Conservation (phyloP, 371 early-diverging fungal species). For the Batkoa obscura region DNA sequence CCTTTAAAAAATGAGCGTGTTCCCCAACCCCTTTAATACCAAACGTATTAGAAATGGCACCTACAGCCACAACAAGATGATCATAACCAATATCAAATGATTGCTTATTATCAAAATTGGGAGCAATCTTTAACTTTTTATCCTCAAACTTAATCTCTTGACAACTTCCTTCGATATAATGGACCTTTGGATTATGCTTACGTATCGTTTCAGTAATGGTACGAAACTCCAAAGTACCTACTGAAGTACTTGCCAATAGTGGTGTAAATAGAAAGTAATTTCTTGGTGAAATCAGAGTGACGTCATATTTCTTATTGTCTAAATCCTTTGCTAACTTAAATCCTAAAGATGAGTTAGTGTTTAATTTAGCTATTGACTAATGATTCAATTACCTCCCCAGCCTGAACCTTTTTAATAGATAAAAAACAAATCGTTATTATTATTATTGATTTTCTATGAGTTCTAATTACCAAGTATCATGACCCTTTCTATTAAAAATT, state of each 20-base stretch:
- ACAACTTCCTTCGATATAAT: neutral
- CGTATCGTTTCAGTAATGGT: slow-evolving; percentile 54
- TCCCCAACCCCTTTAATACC: slow-evolving; percentile 62
- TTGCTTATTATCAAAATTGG: slow-evolving; percentile 16
- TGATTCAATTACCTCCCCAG: too few species aligned
- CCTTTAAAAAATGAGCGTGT: slow-evolving; percentile 48
- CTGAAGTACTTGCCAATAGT: slow-evolving; percentile 52
- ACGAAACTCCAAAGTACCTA: slow-evolving; percentile 69
- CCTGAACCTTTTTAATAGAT: too few species aligned
- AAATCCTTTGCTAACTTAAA: slow-evolving; percentile 4
- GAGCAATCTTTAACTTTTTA: slow-evolving; percentile 13
- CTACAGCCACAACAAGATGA: slow-evolving; percentile 56
- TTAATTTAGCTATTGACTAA: too few species aligned
- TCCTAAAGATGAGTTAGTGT: neutral
- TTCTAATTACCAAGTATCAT: too few species aligned
- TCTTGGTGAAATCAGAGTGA: neutral
- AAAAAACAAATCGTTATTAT: too few species aligned
- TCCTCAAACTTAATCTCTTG: neutral
- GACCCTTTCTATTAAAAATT: too few species aligned
- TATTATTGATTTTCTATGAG: too few species aligned
- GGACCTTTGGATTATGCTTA: slow-evolving; percentile 22
- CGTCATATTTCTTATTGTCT: neutral
- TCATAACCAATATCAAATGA: slow-evolving; percentile 39
- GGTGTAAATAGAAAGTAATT: slow-evolving; percentile 41
- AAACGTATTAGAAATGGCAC: slow-evolving; percentile 67